These are phyloP conservation scores for Escovopsis sp. DNA, from an alignment of 2,329 filamentous ascomycete genomes.

Conservation along the genomic window DNA sequence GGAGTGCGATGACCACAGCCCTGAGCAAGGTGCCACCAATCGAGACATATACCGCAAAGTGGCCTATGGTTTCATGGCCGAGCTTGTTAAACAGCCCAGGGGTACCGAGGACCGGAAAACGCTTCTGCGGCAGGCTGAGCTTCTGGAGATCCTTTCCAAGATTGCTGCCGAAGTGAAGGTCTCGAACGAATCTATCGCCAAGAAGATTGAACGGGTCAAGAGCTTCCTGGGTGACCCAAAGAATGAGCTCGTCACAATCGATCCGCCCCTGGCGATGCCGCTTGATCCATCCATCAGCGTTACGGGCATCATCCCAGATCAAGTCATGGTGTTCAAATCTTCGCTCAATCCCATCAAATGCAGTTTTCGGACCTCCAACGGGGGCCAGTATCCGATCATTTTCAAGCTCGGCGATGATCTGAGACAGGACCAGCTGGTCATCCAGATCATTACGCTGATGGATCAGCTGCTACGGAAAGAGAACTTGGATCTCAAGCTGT, in stretches of 20 bases:
- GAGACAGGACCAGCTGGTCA: conserved; percentile 91
- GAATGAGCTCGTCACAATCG: conserved; percentile 72
- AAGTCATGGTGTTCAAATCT: conserved; percentile 89
- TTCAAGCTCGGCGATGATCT: conserved; percentile 97
- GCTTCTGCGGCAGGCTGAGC: conserved; percentile 74
- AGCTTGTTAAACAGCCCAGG: conserved; percentile 56
- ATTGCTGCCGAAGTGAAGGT: conserved; percentile 80
- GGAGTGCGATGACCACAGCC: conserved; percentile 76
- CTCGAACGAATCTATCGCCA: conserved; percentile 59
- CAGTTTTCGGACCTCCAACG: conserved; percentile 69
- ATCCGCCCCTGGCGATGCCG: conserved; percentile 75
- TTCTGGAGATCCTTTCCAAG: conserved; percentile 74
- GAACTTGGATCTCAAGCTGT: conserved; percentile 86
- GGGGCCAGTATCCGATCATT: conserved; percentile 73
- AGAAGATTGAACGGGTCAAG: conserved; percentile 75
- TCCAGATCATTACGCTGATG: conserved; percentile 96
- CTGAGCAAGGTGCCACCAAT: conserved; percentile 59
- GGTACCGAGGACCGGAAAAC: conserved; percentile 62
- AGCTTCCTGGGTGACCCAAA: conserved; percentile 74
- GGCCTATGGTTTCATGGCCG: conserved; percentile 90
- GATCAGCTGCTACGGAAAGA: conserved; percentile 90
- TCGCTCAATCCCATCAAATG: conserved; percentile 83
- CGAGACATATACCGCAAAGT: conserved; percentile 83
- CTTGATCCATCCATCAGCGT: conserved; percentile 74
- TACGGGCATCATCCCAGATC: conserved; percentile 65